Conservation (phyloP, 225 moss, liverwort and hornwort species). For the Sphagnum contortum region DNA sequence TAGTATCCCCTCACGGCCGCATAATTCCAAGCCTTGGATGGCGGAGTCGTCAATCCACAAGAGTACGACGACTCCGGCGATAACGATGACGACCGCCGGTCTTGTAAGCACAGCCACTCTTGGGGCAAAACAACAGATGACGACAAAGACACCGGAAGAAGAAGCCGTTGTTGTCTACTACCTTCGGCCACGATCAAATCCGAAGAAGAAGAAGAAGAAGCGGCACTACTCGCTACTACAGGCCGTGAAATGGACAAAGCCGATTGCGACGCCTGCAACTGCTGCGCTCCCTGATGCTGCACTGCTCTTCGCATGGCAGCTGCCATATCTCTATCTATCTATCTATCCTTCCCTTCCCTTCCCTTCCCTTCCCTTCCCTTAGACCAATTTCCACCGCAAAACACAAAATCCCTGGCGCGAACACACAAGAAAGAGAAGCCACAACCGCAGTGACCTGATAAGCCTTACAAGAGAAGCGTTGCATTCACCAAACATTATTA, state of each 20-base stretch:
- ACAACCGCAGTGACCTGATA: too few species aligned
- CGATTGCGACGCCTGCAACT: conserved; percentile 68
- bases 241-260: conserved; percentile 24
- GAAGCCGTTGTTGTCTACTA: conserved; percentile 20
- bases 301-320: conserved; percentile 62
- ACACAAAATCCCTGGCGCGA: too few species aligned
- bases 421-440: too few species aligned
- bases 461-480: too few species aligned
- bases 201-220: conserved; percentile 9
- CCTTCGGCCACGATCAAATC: conserved; percentile 44
- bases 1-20: conserved; percentile 70
- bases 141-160: conserved; percentile 11
- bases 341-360: neutral
- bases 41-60: conserved; percentile 19
- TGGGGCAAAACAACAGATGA: conserved; percentile 15
- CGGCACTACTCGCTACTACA: conserved; percentile 1
- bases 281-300: conserved; percentile 40
- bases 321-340: conserved; percentile 29
- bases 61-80: neutral
- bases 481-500: too few species aligned
- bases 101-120: conserved; percentile 35
- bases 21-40: conserved; percentile 39
- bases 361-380: neutral
- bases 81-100: conserved; percentile 28
- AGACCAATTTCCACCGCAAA: too few species aligned